A percentile compares a stretch with the other conserved stretches of the same genome.
These are phyloP conservation scores for Fusarium camptoceras DNA, from an alignment of 2,329 filamentous ascomycete genomes.

Conservation along the genomic window DNA sequence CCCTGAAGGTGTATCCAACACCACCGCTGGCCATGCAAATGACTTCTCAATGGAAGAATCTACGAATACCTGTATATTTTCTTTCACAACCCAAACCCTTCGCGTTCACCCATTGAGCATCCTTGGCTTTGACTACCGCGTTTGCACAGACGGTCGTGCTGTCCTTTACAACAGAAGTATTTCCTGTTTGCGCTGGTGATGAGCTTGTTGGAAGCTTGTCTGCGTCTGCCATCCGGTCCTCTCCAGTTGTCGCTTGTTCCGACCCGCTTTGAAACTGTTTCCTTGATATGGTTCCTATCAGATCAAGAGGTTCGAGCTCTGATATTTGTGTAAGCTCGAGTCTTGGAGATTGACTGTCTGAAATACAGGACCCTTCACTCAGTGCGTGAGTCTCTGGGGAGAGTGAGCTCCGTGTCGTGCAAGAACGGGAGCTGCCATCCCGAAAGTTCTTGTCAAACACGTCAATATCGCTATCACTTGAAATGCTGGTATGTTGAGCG, in stretches of 20 bases:
- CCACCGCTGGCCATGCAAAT: neutral
- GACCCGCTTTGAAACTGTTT: neutral
- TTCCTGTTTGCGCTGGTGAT: neutral
- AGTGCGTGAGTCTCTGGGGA: slow-evolving; percentile 16
- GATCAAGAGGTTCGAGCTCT: slow-evolving; percentile 10
- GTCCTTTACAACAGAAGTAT: slow-evolving; percentile 20
- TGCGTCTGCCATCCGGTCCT: slow-evolving; percentile 16
- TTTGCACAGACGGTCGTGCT: slow-evolving; percentile 7
- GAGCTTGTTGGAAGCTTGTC: slow-evolving; percentile 21
- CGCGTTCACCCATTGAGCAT: slow-evolving; percentile 54
- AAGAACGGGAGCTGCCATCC: slow-evolving; percentile 20
- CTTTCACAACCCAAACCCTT: slow-evolving; percentile 1
- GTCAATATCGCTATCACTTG: slow-evolving; percentile 23
- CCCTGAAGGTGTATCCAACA: slow-evolving; percentile 15
- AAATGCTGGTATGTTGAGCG: slow-evolving; percentile 20
- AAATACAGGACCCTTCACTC: slow-evolving; percentile 1
- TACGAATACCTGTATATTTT: slow-evolving; percentile 56
- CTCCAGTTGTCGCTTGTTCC: neutral
- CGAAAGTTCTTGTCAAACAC: slow-evolving; percentile 13
- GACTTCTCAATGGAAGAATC: slow-evolving; percentile 56
- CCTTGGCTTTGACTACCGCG: slow-evolving; percentile 39
- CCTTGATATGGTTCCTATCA: slow-evolving; percentile 11
- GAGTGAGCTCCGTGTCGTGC: slow-evolving; percentile 20
- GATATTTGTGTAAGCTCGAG: slow-evolving; percentile 16
- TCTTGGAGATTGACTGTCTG: slow-evolving; percentile 1